phyloP scores from a whole-genome alignment of 805 yeast genomes.

The Ogataea trehaloabstinens region DNA sequence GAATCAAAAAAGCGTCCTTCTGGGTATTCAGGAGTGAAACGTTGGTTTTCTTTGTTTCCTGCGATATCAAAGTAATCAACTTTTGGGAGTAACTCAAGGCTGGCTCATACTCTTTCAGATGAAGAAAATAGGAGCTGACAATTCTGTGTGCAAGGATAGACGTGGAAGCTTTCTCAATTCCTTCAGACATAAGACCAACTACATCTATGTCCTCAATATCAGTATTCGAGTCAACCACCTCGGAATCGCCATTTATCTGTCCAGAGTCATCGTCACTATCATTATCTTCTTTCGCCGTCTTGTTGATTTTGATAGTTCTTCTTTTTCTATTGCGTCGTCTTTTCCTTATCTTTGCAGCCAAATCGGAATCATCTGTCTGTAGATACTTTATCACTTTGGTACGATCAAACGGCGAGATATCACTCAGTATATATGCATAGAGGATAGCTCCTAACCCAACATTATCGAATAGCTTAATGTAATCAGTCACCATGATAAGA shows the following conservation, averaged over 20 bases:
- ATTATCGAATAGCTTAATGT: conserved; percentile 52
- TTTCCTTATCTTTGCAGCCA: conserved; percentile 7
- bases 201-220: conserved; percentile 36
- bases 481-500: conserved; percentile 43
- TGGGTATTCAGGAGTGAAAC: conserved; percentile 49
- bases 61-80: conserved; percentile 57
- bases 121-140: conserved; percentile 56
- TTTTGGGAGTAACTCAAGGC: conserved; percentile 59
- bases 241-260: conserved; percentile 11
- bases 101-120: conserved; percentile 58
- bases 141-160: conserved; percentile 67
- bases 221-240: neutral
- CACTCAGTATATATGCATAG: conserved; percentile 64
- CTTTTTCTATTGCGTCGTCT: conserved; percentile 17
- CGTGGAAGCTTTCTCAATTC: conserved; percentile 32
- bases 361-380: conserved; percentile 12
- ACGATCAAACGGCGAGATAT: conserved; percentile 58
- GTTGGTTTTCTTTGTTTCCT: conserved; percentile 44
- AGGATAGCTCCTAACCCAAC: conserved; percentile 60
- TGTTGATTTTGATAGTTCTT: conserved; percentile 6
- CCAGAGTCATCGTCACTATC: conserved; percentile 18
- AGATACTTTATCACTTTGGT: conserved; percentile 24
- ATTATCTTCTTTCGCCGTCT: conserved; percentile 10
- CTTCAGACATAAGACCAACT: conserved; percentile 38
- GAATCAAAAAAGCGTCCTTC: conserved; percentile 56